Evolutionary conservation across 192 early-diverging fungal species (phyloP).

Genomic region (Coemansia sp.): DNA sequence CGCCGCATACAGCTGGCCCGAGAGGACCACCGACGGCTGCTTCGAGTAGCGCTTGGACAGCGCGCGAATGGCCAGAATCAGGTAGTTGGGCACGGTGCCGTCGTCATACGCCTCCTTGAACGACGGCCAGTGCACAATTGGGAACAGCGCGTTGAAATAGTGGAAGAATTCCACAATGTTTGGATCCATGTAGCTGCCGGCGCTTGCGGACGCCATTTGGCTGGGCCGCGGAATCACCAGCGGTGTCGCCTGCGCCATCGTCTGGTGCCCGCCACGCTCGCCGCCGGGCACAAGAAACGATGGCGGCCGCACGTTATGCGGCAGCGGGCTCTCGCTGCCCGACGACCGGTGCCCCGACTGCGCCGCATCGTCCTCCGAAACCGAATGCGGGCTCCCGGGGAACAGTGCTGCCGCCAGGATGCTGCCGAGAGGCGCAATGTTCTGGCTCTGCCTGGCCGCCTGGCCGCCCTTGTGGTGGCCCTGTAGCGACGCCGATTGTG

Average conservation of each 20-base stretch:
- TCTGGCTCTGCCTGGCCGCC: constrained; percentile 15
- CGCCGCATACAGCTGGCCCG: constrained; percentile 43
- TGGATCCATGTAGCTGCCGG: constrained; percentile 45
- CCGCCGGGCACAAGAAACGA: constrained; percentile 43
- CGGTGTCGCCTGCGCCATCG: constrained; percentile 43
- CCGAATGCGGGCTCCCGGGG: constrained; percentile 45
- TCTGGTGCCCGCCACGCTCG: constrained; percentile 49
- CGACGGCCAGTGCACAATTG: constrained; percentile 52
- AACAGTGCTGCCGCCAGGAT: constrained; percentile 45
- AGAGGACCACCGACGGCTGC: constrained; percentile 47
- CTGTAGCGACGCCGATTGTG: constrained; percentile 12
- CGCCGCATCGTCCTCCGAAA: constrained; percentile 34
- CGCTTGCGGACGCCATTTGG: constrained; percentile 11
- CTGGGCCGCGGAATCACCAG: constrained; percentile 44
- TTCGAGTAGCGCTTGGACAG: constrained; percentile 52
- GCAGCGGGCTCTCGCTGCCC: constrained; percentile 47
- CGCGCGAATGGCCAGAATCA: constrained; percentile 51
- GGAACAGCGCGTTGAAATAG: constrained; percentile 51
- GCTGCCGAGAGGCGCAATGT: constrained; percentile 35
- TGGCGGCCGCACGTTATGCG: constrained; percentile 30
- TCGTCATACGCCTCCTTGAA: constrained; percentile 54
- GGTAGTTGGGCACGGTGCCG: constrained; percentile 51
- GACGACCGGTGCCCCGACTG: constrained; percentile 45
- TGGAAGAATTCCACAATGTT: constrained; percentile 52
- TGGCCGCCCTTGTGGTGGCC: constrained; percentile 8